phyloP scores from a whole-genome alignment of 2,329 filamentous ascomycete species.

The Pyricularia pennisetigena region DNA sequence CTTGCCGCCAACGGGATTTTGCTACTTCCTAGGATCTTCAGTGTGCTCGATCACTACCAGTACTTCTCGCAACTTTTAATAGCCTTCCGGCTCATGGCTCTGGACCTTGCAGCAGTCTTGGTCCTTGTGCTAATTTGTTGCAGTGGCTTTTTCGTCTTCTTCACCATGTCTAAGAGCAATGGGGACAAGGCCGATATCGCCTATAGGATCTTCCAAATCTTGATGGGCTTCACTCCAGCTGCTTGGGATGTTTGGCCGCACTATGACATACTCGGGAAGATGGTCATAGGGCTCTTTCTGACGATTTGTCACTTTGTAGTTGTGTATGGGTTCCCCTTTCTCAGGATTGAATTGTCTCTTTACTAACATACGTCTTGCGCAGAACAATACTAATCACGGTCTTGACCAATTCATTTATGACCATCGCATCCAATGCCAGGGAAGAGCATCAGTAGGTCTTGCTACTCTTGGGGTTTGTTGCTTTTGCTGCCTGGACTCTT shows the following conservation, averaged over 20 bases:
- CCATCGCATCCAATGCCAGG: slow-evolving; percentile 84
- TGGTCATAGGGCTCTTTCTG: slow-evolving; percentile 70
- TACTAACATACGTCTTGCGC: not conserved
- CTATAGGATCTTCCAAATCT: slow-evolving; percentile 83
- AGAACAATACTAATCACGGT: slow-evolving; percentile 88
- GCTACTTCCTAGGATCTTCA: slow-evolving; percentile 84
- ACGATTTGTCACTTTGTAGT: slow-evolving; percentile 94
- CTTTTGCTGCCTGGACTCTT: not conserved
- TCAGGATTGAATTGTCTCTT: too few relatives aligned
- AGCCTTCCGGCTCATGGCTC: slow-evolving; percentile 87
- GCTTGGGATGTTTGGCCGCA: slow-evolving; percentile 83
- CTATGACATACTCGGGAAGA: slow-evolving; percentile 71
- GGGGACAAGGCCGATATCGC: slow-evolving; percentile 67
- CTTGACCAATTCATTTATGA: slow-evolving; percentile 94
- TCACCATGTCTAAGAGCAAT: slow-evolving; percentile 68
- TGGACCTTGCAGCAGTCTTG: slow-evolving; percentile 78
- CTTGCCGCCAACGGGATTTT: slow-evolving; percentile 84
- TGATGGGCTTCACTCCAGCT: slow-evolving; percentile 93
- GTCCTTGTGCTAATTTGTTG: slow-evolving; percentile 78
- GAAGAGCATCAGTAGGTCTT: slow-evolving; percentile 65
- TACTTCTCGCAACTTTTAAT: slow-evolving; percentile 95
- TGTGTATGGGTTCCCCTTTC: slow-evolving; percentile 39
- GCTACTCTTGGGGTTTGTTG: not conserved
- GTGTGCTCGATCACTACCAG: slow-evolving; percentile 85
- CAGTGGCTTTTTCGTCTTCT: slow-evolving; percentile 92